Evolutionary conservation across 805 yeast genomes (phyloP).

Genomic region (Suhomyces sp.): DNA sequence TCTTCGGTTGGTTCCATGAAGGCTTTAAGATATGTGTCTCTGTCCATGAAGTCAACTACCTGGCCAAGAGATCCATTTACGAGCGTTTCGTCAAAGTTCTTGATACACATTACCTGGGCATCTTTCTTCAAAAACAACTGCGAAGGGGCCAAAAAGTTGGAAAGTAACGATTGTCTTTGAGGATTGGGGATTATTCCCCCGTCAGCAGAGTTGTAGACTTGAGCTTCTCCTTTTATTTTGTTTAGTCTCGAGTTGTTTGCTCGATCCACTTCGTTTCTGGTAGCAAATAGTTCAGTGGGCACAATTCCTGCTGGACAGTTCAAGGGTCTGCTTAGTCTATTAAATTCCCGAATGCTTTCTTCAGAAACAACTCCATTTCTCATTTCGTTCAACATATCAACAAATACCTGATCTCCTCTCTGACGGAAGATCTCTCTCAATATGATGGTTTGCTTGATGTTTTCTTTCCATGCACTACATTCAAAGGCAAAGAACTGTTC

Average conservation of each 20-base stretch:
- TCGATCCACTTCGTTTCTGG: slow-evolving; percentile 65
- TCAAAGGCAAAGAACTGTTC: slow-evolving; percentile 60
- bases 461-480: slow-evolving; percentile 55
- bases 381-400: slow-evolving; percentile 73
- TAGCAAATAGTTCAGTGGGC: slow-evolving; percentile 74
- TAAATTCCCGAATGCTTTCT: slow-evolving; percentile 49
- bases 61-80: slow-evolving; percentile 79
- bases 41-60: slow-evolving; percentile 53
- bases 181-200: slow-evolving; percentile 48
- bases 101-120: slow-evolving; percentile 82
- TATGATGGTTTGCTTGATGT: slow-evolving; percentile 56
- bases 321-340: slow-evolving; percentile 49
- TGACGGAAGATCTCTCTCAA: slow-evolving; percentile 71
- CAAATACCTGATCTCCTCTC: slow-evolving; percentile 65
- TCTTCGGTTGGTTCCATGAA: slow-evolving; percentile 5
- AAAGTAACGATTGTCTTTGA: slow-evolving; percentile 43
- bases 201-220: slow-evolving; percentile 50
- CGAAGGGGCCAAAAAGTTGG: slow-evolving; percentile 62
- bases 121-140: slow-evolving; percentile 57
- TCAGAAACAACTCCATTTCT: slow-evolving; percentile 58
- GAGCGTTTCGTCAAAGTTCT: slow-evolving; percentile 66
- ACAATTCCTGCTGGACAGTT: slow-evolving; percentile 53
- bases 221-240: slow-evolving; percentile 42
- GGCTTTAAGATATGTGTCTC: slow-evolving; percentile 35
- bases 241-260: slow-evolving; percentile 56